phyloP scores from a whole-genome alignment of 108 stramenopile genomes.

The Phaeodactylum tricornutum region DNA sequence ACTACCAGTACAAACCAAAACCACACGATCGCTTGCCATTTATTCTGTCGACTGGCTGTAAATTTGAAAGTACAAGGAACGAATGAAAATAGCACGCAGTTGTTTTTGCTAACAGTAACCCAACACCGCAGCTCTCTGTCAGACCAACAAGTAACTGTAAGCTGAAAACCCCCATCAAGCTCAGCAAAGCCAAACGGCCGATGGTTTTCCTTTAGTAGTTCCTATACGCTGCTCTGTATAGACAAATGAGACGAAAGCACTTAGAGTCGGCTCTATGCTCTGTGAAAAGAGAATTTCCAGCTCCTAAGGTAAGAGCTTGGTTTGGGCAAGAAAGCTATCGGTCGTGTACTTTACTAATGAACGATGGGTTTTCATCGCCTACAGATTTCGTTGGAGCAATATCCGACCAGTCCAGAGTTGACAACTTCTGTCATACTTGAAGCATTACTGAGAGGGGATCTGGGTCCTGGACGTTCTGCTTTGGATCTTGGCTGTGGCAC shows the following conservation, averaged over 20 bases:
- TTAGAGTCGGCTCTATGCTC: constrained; percentile 81
- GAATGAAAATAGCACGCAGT: too few relatives aligned
- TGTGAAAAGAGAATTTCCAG: constrained; percentile 47
- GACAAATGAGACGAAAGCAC: constrained; percentile 84
- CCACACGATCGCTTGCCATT: too few relatives aligned
- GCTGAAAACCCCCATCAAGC: too few relatives aligned
- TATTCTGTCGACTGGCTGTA: too few relatives aligned
- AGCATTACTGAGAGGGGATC: constrained; percentile 52
- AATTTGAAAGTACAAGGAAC: too few relatives aligned
- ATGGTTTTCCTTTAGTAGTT: too few relatives aligned
- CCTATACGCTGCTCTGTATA: neutral
- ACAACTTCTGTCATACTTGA: constrained; percentile 64
- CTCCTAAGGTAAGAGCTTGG: constrained; percentile 34
- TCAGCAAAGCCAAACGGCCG: too few relatives aligned
- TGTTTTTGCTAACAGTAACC: too few relatives aligned
- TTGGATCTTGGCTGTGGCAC: constrained; percentile 94
- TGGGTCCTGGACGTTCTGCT: constrained; percentile 46
- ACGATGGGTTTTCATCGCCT: constrained; percentile 15
- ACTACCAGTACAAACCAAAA: too few relatives aligned
- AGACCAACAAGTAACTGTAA: too few relatives aligned
- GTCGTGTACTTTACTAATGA: neutral
- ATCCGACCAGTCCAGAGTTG: constrained; percentile 77
- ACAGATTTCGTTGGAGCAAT: constrained; percentile 81
- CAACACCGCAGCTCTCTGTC: too few relatives aligned
- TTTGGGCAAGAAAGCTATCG: constrained; percentile 12